phyloP scores from a whole-genome alignment of 805 yeast species.

The Yarrowia sp. region DNA sequence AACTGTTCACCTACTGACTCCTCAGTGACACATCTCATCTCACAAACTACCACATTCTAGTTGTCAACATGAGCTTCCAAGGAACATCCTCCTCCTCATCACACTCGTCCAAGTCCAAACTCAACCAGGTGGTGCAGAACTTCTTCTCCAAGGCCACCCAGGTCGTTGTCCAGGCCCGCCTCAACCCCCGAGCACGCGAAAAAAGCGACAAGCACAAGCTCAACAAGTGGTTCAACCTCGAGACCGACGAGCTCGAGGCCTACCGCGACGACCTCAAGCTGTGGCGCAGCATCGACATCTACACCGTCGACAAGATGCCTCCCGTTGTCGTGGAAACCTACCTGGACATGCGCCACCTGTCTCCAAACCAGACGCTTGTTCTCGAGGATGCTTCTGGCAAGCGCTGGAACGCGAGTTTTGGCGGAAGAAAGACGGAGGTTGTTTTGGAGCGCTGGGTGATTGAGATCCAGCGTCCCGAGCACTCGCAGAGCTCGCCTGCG shows the following conservation, averaged over 20 bases:
- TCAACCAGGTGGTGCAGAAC: slow-evolving; percentile 41
- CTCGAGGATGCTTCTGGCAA: slow-evolving; percentile 54
- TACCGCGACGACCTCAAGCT: slow-evolving; percentile 56
- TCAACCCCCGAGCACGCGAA: slow-evolving; percentile 31
- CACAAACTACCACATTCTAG: not conserved
- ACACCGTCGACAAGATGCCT: slow-evolving; percentile 45
- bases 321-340: slow-evolving; percentile 86
- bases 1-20: no score
- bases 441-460: slow-evolving; percentile 92
- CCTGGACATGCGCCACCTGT: slow-evolving; percentile 60
- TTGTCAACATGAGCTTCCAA: not conserved
- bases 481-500: not conserved
- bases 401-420: slow-evolving; percentile 52
- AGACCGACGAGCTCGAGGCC: slow-evolving; percentile 41
- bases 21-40: not conserved
- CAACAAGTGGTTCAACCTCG: slow-evolving; percentile 43
- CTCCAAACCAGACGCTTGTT: slow-evolving; percentile 57
- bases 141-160: slow-evolving; percentile 44
- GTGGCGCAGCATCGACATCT: slow-evolving; percentile 51
- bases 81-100: slow-evolving; percentile 11
- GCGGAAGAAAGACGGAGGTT: slow-evolving; percentile 71
- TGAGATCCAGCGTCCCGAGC: slow-evolving; percentile 42
- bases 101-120: slow-evolving; percentile 23
- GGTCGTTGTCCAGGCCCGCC: slow-evolving; percentile 39
- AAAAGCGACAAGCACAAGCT: slow-evolving; percentile 32